Conservation (phyloP, 2,329 filamentous ascomycete genomes). For the Colletotrichum melonis region DNA sequence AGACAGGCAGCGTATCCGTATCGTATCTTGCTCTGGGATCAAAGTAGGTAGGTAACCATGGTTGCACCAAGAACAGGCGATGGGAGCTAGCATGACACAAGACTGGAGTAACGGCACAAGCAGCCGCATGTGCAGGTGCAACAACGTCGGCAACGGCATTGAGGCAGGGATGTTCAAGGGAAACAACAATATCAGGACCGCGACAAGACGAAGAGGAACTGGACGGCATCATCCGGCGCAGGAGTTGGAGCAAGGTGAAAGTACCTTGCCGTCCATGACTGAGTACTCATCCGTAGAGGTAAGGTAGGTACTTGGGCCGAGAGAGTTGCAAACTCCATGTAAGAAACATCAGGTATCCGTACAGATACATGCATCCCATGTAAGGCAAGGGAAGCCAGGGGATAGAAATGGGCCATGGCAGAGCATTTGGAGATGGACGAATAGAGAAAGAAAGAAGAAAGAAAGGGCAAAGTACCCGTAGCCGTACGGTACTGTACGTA, state of each 20-base stretch:
- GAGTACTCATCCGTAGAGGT: not conserved
- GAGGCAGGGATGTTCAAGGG: not conserved
- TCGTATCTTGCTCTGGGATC: slow-evolving; percentile 20
- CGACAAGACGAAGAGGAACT: not conserved
- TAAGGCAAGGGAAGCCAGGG: slow-evolving; percentile 12
- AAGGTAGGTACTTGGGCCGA: not conserved
- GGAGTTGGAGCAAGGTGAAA: not conserved
- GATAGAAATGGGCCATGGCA: not conserved
- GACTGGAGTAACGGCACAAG: slow-evolving; percentile 5
- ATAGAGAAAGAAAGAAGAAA: slow-evolving; percentile 1
- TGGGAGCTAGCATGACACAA: slow-evolving; percentile 22
- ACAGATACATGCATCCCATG: slow-evolving; percentile 21
- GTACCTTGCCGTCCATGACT: not conserved
- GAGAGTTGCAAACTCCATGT: not conserved
- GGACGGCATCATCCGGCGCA: not conserved
- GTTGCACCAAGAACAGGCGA: slow-evolving; percentile 22
- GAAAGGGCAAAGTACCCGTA: not conserved
- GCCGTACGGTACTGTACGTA: not conserved
- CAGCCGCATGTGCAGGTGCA: slow-evolving; percentile 11
- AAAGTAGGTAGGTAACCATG: not conserved
- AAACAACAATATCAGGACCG: slow-evolving; percentile 8
- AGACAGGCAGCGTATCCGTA: slow-evolving; percentile 13
- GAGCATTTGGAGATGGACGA: not conserved
- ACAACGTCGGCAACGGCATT: not conserved
- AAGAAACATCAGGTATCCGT: not conserved